Percentiles rank a stretch among this genome's conserved stretches.
These are phyloP conservation scores for Dalbergia oliveri DNA, from an alignment of 306 rosid genomes.

Conservation along the genomic window DNA sequence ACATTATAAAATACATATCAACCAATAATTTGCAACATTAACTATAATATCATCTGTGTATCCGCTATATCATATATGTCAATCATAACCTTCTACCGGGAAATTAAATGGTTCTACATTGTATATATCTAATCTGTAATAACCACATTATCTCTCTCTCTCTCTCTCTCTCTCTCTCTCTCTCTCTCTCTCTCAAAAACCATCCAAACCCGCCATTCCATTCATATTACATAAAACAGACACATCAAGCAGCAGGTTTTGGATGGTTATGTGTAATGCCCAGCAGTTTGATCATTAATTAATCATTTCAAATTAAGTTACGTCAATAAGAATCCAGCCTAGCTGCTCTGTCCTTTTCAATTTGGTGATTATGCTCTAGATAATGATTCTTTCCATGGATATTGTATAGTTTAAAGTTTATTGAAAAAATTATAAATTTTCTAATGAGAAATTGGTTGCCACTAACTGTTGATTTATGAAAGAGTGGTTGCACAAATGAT, in stretches of 20 bases:
- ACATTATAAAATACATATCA: neutral
- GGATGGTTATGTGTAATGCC: neutral
- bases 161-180: too few relatives aligned
- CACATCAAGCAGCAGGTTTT: neutral
- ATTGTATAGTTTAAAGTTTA: neutral
- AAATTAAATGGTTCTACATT: neutral
- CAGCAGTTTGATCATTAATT: neutral
- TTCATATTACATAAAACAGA: neutral
- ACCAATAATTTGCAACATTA: neutral
- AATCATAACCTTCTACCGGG: neutral
- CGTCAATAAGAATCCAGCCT: neutral
- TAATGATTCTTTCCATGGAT: slow-evolving; percentile 27
- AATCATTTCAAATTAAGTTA: slow-evolving; percentile 6
- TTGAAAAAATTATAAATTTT: neutral
- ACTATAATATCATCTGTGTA: neutral
- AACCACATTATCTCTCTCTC: too few relatives aligned
- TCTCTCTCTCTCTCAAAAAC: too few relatives aligned
- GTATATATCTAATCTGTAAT: too few relatives aligned
- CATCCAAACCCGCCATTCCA: too few relatives aligned
- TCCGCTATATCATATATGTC: neutral
- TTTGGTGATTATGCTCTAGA: slow-evolving; percentile 31
- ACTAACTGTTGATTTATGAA: slow-evolving; percentile 23
- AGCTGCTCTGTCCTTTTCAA: slow-evolving; percentile 26
- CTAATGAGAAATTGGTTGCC: neutral
- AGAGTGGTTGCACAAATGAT: slow-evolving; percentile 27